These are phyloP conservation scores for Rhododendron griersonianum DNA, from an alignment of 148 eudicot species.

Conservation along the genomic window DNA sequence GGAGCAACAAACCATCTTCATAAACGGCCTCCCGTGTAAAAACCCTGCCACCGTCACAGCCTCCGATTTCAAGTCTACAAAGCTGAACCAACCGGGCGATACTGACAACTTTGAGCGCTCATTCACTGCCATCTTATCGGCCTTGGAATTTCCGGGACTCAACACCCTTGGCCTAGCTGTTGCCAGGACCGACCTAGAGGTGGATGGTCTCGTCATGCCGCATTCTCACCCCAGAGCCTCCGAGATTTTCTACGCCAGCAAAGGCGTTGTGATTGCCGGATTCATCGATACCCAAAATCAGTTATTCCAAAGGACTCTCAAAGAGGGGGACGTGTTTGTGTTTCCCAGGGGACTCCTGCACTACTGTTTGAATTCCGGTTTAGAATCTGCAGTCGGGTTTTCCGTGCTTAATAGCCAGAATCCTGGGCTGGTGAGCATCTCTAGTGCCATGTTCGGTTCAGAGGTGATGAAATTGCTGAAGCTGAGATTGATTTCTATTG, in stretches of 20 bases:
- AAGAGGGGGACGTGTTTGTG: constrained; percentile 77
- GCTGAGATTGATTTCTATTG: constrained; percentile 20
- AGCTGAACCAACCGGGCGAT: constrained; percentile 41
- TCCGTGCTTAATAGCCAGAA: constrained; percentile 81
- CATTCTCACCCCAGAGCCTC: constrained; percentile 90
- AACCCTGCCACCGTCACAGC: constrained; percentile 52
- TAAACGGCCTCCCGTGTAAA: constrained; percentile 83
- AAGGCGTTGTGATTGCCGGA: constrained; percentile 60
- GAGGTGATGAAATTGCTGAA: constrained; percentile 33
- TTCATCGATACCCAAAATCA: constrained; percentile 55
- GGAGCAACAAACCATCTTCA: constrained; percentile 29
- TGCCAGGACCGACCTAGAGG: constrained; percentile 70
- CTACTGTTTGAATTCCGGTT: constrained; percentile 60
- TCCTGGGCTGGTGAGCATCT: constrained; percentile 61
- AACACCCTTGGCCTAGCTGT: constrained; percentile 75
- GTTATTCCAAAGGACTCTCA: constrained; percentile 52
- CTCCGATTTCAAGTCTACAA: constrained; percentile 61
- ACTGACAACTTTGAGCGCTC: constrained; percentile 50
- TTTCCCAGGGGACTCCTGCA: constrained; percentile 81
- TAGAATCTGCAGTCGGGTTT: constrained; percentile 47
- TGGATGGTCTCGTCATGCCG: constrained; percentile 62
- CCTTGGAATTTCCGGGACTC: constrained; percentile 63
- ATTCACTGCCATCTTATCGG: constrained; percentile 44
- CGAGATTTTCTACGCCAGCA: constrained; percentile 60
- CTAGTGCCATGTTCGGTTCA: constrained; percentile 39